These are phyloP conservation scores for Bothriochloa decipiens DNA, from an alignment of 176 grass and related monocot species.

Conservation along the genomic window DNA sequence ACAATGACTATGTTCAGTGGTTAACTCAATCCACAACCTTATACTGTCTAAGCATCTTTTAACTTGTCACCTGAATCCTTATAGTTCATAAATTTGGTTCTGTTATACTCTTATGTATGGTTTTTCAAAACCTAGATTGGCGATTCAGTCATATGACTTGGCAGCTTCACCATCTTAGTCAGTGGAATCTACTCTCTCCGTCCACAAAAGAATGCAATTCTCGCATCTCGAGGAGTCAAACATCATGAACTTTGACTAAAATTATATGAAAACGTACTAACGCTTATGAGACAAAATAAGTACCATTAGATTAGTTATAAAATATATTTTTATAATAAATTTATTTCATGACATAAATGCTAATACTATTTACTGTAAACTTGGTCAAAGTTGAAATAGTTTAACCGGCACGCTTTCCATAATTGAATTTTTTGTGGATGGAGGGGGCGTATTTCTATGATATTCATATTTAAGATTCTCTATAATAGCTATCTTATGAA, in stretches of 20 bases:
- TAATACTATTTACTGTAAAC: too few species aligned
- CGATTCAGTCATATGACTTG: neutral
- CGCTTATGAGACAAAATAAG: too few species aligned
- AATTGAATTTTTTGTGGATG: too few species aligned
- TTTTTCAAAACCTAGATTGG: neutral
- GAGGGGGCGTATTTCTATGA: neutral
- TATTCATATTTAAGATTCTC: neutral
- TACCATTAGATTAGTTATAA: too few species aligned
- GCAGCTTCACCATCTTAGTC: neutral
- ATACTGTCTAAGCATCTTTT: slow-evolving; percentile 6
- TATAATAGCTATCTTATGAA: neutral
- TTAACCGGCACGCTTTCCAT: too few species aligned
- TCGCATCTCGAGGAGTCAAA: too few species aligned
- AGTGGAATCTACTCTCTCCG: neutral
- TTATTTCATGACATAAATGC: too few species aligned
- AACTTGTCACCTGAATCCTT: neutral
- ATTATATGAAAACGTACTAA: too few species aligned
- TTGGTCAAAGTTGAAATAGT: too few species aligned
- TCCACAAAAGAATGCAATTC: too few species aligned
- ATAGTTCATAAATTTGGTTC: neutral
- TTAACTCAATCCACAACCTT: slow-evolving; percentile 7
- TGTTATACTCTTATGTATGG: neutral
- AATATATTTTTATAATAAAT: too few species aligned
- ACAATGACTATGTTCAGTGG: neutral
- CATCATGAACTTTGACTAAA: too few species aligned